Evolutionary conservation across 495 filamentous ascomycete species (phyloP).

Genomic region (Penicillium maclennaniae): DNA sequence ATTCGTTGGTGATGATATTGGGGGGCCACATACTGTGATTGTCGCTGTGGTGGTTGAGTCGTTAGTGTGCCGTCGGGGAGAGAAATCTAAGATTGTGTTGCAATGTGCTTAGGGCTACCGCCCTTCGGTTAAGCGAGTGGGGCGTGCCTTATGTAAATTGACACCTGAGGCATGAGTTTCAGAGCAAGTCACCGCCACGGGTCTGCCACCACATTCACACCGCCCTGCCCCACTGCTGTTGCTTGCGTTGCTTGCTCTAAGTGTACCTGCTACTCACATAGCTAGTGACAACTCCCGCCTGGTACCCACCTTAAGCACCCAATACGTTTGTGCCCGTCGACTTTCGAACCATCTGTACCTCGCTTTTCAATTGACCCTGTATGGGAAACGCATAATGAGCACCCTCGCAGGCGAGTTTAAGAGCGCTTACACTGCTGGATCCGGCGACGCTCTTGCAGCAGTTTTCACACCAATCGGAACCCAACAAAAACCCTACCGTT

Average conservation of each 20-base stretch:
- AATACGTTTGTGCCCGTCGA: background rate
- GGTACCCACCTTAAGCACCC: background rate
- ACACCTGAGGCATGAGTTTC: conserved; percentile 14
- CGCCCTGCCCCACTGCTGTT: background rate
- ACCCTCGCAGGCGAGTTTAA: conserved; percentile 58
- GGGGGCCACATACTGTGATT: conserved; percentile 49
- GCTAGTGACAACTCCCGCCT: background rate
- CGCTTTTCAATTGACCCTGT: background rate
- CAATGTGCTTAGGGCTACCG: conserved; percentile 46
- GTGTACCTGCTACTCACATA: background rate
- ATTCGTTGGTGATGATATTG: conserved; percentile 6
- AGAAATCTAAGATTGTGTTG: conserved; percentile 47
- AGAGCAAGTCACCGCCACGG: conserved; percentile 9
- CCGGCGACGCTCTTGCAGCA: conserved; percentile 63
- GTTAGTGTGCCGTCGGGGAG: conserved; percentile 37
- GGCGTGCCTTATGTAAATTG: conserved; percentile 7
- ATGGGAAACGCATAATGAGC: conserved; percentile 50
- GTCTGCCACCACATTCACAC: background rate
- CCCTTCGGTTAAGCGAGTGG: conserved; percentile 48
- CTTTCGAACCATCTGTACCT: background rate
- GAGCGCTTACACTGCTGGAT: conserved; percentile 47
- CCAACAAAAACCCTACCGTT: conserved; percentile 49
- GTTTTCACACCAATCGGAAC: conserved; percentile 66
- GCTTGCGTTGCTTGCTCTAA: background rate
- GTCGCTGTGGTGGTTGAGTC: conserved; percentile 53